Evolutionary conservation across 768 basidiomycete genomes (phyloP).

Genomic region (Hypsizygus marmoreus): DNA sequence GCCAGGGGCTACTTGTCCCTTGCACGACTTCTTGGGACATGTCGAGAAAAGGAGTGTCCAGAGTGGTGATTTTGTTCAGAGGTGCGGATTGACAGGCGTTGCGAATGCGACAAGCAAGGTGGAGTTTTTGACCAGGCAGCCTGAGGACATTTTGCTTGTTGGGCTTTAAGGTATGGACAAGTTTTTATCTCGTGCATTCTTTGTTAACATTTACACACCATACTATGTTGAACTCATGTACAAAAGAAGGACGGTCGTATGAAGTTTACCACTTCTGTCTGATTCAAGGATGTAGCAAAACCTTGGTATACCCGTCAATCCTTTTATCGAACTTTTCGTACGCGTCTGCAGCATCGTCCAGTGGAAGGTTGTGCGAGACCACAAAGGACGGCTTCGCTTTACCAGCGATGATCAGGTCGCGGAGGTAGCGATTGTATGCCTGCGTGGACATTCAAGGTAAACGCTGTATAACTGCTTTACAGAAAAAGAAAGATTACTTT

Average conservation of each 20-base stretch:
- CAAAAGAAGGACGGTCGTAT: background rate
- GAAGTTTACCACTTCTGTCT: background rate
- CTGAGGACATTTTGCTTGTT: too few species aligned
- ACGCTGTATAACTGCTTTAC: background rate
- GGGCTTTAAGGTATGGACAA: too few species aligned
- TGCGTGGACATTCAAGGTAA: conserved; percentile 16
- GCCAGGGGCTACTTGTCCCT: conserved; percentile 39
- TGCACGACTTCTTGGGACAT: conserved; percentile 33
- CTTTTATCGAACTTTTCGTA: conserved; percentile 57
- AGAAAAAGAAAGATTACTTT: conserved; percentile 33
- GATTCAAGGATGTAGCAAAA: conserved; percentile 47
- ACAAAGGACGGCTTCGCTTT: conserved; percentile 57
- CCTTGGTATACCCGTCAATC: conserved; percentile 56
- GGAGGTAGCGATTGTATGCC: conserved; percentile 54
- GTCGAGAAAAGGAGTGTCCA: conserved; percentile 26
- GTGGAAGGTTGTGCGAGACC: conserved; percentile 51
- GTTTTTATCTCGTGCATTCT: too few species aligned
- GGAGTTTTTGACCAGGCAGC: conserved; percentile 23
- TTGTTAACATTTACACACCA: too few species aligned
- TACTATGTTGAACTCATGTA: background rate
- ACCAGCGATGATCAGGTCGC: conserved; percentile 56
- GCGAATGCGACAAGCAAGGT: conserved; percentile 24
- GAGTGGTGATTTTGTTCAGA: conserved; percentile 39
- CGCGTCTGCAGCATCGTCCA: conserved; percentile 49
- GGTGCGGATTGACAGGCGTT: conserved; percentile 33